Evolutionary conservation across 2,329 filamentous ascomycete genomes (phyloP).

Genomic region (Neofusicoccum kwambonambiense): DNA sequence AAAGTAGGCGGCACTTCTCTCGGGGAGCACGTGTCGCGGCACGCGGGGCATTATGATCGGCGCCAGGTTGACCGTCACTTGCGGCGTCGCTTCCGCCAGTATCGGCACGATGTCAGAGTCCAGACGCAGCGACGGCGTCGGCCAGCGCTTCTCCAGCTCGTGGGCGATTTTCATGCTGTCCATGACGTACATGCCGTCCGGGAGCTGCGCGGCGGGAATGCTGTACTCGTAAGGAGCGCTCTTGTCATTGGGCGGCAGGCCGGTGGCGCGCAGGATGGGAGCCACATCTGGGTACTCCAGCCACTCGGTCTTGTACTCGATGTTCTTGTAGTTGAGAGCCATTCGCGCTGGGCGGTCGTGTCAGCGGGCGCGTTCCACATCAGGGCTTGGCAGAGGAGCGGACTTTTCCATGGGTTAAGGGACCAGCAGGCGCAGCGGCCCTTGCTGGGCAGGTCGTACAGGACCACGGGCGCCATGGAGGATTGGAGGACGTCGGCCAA

Average conservation of each 20-base stretch:
- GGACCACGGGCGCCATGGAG: slow-evolving; percentile 43
- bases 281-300: slow-evolving; percentile 66
- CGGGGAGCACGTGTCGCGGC: slow-evolving; percentile 52
- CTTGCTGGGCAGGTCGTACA: slow-evolving; percentile 64
- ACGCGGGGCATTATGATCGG: slow-evolving; percentile 45
- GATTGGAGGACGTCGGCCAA: slow-evolving; percentile 1
- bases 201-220: slow-evolving; percentile 56
- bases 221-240: slow-evolving; percentile 45
- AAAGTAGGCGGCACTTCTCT: slow-evolving; percentile 52
- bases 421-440: slow-evolving; percentile 57
- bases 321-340: slow-evolving; percentile 64
- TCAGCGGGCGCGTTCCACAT: too few relatives aligned
- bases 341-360: slow-evolving; percentile 54
- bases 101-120: slow-evolving; percentile 43
- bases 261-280: slow-evolving; percentile 52
- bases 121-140: slow-evolving; percentile 58
- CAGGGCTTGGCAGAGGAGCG: background rate
- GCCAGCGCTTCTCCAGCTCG: slow-evolving; percentile 59
- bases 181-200: slow-evolving; percentile 61
- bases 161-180: slow-evolving; percentile 62
- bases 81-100: slow-evolving; percentile 36
- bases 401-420: slow-evolving; percentile 70
- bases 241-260: slow-evolving; percentile 47
- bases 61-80: slow-evolving; percentile 22
- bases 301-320: slow-evolving; percentile 69